These are phyloP conservation scores for Beauveria asiatica DNA, from an alignment of 2,329 filamentous ascomycete genomes.

Conservation along the genomic window DNA sequence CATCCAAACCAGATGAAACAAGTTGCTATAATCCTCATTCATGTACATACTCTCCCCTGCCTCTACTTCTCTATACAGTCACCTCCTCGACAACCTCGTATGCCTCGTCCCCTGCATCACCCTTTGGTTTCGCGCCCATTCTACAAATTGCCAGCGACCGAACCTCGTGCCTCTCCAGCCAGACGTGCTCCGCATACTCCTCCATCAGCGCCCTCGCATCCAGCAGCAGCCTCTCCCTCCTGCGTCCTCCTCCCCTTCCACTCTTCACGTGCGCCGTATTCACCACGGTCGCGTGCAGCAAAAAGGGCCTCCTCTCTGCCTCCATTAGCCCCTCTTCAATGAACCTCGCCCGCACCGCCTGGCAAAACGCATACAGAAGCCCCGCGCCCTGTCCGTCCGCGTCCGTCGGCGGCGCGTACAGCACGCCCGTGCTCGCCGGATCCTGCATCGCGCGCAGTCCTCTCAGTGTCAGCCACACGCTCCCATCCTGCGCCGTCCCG, in stretches of 20 bases:
- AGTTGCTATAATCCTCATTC: too few species aligned
- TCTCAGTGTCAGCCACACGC: slow-evolving; percentile 38
- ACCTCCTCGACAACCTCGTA: slow-evolving; percentile 48
- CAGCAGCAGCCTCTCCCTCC: slow-evolving; percentile 34
- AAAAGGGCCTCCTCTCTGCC: slow-evolving; percentile 52
- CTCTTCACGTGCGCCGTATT: slow-evolving; percentile 72
- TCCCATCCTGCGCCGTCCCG: slow-evolving; percentile 7
- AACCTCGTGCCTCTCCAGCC: slow-evolving; percentile 61
- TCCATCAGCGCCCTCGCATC: slow-evolving; percentile 50
- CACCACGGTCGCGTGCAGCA: slow-evolving; percentile 76
- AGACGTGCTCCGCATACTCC: slow-evolving; percentile 55
- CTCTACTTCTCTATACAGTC: slow-evolving; percentile 20
- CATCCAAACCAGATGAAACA: too few species aligned
- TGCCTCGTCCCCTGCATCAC: slow-evolving; percentile 43
- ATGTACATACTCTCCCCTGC: too few species aligned
- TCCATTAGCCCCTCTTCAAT: slow-evolving; percentile 44
- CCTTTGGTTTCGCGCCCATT: slow-evolving; percentile 71
- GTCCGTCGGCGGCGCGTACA: slow-evolving; percentile 58
- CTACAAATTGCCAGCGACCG: slow-evolving; percentile 69
- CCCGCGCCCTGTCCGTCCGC: slow-evolving; percentile 22
- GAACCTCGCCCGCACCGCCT: slow-evolving; percentile 46
- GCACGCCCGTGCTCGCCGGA: slow-evolving; percentile 47
- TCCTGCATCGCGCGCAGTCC: slow-evolving; percentile 56
- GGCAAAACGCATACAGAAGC: slow-evolving; percentile 48
- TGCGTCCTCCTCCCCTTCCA: slow-evolving; percentile 22